Base-by-base conservation (phyloP, 176 grass and related monocot species). In the Ampelocalamus luodianensis region DNA sequence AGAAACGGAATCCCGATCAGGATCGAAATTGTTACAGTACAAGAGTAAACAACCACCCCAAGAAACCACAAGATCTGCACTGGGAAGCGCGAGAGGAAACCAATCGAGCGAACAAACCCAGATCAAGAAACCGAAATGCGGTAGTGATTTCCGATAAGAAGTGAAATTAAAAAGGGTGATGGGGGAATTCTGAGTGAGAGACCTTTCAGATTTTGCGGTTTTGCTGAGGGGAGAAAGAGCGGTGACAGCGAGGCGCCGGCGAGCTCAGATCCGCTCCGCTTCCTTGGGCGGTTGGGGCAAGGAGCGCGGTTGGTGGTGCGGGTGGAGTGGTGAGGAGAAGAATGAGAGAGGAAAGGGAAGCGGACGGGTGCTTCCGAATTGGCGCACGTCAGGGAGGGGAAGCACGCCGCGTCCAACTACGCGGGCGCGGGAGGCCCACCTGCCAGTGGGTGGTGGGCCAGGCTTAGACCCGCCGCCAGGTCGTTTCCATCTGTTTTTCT, bases 221-320 rank as follows among this genome's bases (percentile, higher is more conserved):
- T 42, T 26, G 0, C 26, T 5, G 71, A 27, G n/a, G 71, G 22
- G 20, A 70, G 61, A 34, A 12, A 0, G 29, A 29, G 23, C 42
- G 14, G 5, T 1, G 13, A 3, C 40, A 6, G 0, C 50, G 62
- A 20, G 10, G 69, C 27, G 5, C 77, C 85, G 23, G 39, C 49
- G 71, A 58, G 71, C 14, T 69, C 3, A 24, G n/a, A 72, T 88
- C 72, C 56, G 59, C 58, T 23, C 37, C 56, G 69, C 58, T 23
- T 24, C 34, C 18, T 6, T 13, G 40, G 39, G 71, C 24, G 48
- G 71, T 18, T 24, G 77, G 6, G 42, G 9, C 76, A 53, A 43
- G 50, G 37, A 18, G 43, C 32, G 74, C 61, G 79, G 72, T 62
- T 70, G 79, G 62, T 82, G 68, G 74, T 37, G 81, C 37, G 20